Evolutionary conservation across 2,329 filamentous ascomycete genomes (phyloP).

Genomic region (Colletotrichum spaethianum): DNA sequence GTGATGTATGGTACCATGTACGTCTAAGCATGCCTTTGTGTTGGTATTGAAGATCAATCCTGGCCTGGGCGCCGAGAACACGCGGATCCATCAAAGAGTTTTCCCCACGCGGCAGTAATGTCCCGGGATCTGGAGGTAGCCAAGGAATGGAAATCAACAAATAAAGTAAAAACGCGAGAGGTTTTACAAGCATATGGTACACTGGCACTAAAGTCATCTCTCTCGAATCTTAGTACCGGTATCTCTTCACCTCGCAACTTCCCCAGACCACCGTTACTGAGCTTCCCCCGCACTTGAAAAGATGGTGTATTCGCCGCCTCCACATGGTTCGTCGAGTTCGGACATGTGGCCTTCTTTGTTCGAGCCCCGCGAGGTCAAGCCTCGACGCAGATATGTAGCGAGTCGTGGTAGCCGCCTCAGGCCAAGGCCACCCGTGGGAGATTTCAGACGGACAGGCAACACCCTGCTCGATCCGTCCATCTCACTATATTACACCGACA

Average conservation of each 20-base stretch:
- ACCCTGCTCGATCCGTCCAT: constrained; percentile 13
- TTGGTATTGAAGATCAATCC: not conserved
- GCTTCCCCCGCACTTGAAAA: not conserved
- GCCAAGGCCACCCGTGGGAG: constrained; percentile 20
- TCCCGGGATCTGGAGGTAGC: not conserved
- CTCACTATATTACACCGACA: constrained; percentile 19
- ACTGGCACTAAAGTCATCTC: not conserved
- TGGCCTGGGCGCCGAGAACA: not conserved
- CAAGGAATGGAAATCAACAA: too few species aligned
- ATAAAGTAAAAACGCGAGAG: not conserved
- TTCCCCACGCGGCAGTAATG: not conserved
- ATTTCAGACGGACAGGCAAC: constrained; percentile 24
- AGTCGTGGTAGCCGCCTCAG: constrained; percentile 22
- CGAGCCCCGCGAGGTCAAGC: constrained; percentile 12
- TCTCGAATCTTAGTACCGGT: not conserved
- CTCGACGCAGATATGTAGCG: not conserved
- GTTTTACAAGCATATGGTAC: not conserved
- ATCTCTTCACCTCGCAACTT: not conserved
- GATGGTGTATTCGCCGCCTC: not conserved
- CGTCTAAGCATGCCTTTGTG: not conserved
- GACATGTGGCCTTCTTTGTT: constrained; percentile 20
- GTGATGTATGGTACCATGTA: not conserved
- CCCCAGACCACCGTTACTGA: not conserved
- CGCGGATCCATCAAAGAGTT: not conserved
- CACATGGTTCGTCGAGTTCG: constrained; percentile 16